Evolutionary conservation across 257 asterid species (phyloP).

Genomic region (Penstemon davidsonii): DNA sequence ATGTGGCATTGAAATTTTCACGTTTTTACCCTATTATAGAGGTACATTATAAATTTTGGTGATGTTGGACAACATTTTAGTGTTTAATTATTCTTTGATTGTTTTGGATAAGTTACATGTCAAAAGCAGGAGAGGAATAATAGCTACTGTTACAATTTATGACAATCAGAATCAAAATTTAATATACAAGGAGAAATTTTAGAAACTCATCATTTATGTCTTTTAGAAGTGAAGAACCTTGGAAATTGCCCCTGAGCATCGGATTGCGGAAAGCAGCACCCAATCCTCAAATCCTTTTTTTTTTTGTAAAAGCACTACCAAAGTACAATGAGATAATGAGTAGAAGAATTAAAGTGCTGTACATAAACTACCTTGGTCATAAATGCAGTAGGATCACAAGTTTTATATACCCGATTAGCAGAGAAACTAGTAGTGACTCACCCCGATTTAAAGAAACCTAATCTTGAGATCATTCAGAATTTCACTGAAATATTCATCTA

Average conservation of each 20-base stretch:
- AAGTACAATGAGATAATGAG: too few species aligned
- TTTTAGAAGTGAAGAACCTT: slow-evolving; percentile 14
- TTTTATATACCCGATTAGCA: too few species aligned
- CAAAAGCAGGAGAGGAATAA: slow-evolving; percentile 13
- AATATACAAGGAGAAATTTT: slow-evolving; percentile 3
- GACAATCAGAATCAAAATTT: background rate
- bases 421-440: too few species aligned
- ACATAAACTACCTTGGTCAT: too few species aligned
- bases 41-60: slow-evolving; percentile 42
- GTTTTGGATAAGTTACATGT: slow-evolving; percentile 27
- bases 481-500: too few species aligned
- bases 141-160: slow-evolving; percentile 10
- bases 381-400: too few species aligned
- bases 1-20: slow-evolving; percentile 74
- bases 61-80: slow-evolving; percentile 21
- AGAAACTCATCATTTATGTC: slow-evolving; percentile 6
- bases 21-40: slow-evolving; percentile 96
- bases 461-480: too few species aligned
- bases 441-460: too few species aligned
- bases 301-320: too few species aligned
- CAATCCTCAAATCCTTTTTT: too few species aligned
- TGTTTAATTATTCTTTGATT: slow-evolving; percentile 7
- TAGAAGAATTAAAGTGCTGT: too few species aligned
- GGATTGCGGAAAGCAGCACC: too few species aligned
- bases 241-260: background rate